Base-by-base conservation (phyloP, 2,329 filamentous ascomycete species). In the Phoma sp. region DNA sequence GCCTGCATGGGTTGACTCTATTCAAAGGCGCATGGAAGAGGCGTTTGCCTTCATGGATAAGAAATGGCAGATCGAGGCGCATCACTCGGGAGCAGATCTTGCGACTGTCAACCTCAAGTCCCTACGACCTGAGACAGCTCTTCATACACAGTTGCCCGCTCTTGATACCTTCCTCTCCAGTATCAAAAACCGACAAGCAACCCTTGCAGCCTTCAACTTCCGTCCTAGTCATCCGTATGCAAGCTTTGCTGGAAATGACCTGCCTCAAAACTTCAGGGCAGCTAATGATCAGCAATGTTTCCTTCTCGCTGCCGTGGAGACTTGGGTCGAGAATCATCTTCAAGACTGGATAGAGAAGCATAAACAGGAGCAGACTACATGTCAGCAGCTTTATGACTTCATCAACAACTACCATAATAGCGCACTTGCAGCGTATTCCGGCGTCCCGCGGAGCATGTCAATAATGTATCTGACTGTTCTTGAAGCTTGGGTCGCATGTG, bases 401-500 rank as follows among this genome's bases (percentile, higher is more conserved):
- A 60, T 72, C 11, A 43, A 53, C 6, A 11, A 2, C 1, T 74
- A 73, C 22, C 23, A 64, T 37, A 0, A 2, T 1, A 22, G 7
- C 2, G 69, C 69, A 4, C 50, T 25, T 0, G 0, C 1, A 0
- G 7, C 30, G 0, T 86, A 85, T 38, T 2, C 47, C 0, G 56
- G 45, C 0, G 75, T 78, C 2, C 80, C 85, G 0, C 78, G 82
- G 54, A 70, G 69, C 0, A 61, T 74, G 0, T 88, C 86, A 0
- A 56, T 79, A 4, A 86, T 86, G 80, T 52, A 85, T 2, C 74
- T 89, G 0, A 83, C 80, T 0, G 60, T 83, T 0, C 59, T 85
- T 2, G 83, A 87, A 48, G 65, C 88, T 0, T 89, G 86, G 86
- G 65, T 83, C 7, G 82, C 81, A 0, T 78, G 80, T 29, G 85